Evolutionary conservation across 345 rosid genomes (phyloP), one percentile per base, ranked within the genome.

Genomic region (Citrus sp.): DNA sequence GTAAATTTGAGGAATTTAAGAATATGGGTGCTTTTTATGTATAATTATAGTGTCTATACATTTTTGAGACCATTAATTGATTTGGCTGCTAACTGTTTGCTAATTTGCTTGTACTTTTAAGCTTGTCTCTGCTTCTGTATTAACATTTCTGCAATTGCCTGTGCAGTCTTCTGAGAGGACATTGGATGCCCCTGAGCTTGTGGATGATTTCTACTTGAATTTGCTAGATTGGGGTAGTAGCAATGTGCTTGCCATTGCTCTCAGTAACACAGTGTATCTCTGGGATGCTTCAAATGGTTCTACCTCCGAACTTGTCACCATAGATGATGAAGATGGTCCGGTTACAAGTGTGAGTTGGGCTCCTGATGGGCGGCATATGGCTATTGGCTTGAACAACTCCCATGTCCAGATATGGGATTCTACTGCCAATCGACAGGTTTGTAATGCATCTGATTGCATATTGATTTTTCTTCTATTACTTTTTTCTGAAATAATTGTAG

Each of bases 221-320:
- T 82, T 86, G 62, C 70, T 86, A 8, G 86, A 80, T 35, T 86
- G 87, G 84, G 84, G 89, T 12, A 69, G 78, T 65, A 67, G 67
- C 67, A 87, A 87, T 63, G 87, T 87, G 58, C 81, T 80, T 10
- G 83, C 86, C 18, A 80, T 84, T 16, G 78, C 82, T 25, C 80
- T 80, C 25, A 71, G 77, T 21, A 70, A 49, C 59, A 77, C 63
- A 4, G 62, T 84, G 9, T 86, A 82, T 54, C 78, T 84, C 27
- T 86, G 84, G 84, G 75, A 86, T 82, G 80, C 85, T 60, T 77
- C 85, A 28, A 37, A 72, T 46, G 72, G 75, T 49, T 84, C 82
- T 16, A 64, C 83, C 7, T 67, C 85, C 0, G 72, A 76, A 66
- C 79, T 76, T 16, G 63, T 76, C 25, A 76, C 72, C 8, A 10